Percentiles rank a stretch among this genome's conserved stretches.
Evolutionary conservation across 176 grass and related monocot genomes (phyloP).

Genomic region (Aegilops speltoides): DNA sequence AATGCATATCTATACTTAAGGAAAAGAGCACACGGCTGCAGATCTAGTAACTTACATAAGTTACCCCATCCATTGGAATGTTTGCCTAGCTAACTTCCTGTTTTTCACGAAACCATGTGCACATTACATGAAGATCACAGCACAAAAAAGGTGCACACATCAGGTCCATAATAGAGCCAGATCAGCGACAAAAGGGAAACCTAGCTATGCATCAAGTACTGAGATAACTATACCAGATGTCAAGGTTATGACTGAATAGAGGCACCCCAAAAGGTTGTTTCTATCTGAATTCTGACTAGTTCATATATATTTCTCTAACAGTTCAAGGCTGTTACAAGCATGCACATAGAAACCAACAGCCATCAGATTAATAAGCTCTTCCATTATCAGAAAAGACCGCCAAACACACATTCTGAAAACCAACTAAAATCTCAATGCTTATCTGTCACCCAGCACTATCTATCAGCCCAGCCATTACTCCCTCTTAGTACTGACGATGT

Average conservation of each 20-base stretch:
- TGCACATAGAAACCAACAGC: too few species aligned
- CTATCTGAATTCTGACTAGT: not conserved
- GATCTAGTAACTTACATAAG: too few species aligned
- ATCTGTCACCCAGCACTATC: not conserved
- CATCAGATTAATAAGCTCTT: too few species aligned
- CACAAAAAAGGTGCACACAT: not conserved
- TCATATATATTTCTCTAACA: not conserved
- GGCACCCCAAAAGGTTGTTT: not conserved
- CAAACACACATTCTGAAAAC: not conserved
- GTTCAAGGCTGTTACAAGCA: not conserved
- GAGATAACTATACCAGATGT: not conserved
- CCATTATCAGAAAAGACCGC: not conserved
- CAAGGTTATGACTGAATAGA: not conserved
- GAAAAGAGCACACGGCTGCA: too few species aligned
- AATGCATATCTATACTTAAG: too few species aligned
- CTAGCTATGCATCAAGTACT: not conserved
- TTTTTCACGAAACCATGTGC: not conserved
- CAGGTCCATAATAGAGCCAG: not conserved
- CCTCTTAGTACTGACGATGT: not conserved
- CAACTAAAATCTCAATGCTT: too few species aligned
- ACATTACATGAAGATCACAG: not conserved
- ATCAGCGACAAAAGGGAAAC: not conserved
- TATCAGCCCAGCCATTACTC: not conserved
- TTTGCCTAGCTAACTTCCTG: not conserved
- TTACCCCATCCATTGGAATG: not conserved